A percentile compares a stretch with the other conserved stretches of the same genome.
Conservation (phyloP, 2,329 filamentous ascomycete species). For the Beauveria medogensis region DNA sequence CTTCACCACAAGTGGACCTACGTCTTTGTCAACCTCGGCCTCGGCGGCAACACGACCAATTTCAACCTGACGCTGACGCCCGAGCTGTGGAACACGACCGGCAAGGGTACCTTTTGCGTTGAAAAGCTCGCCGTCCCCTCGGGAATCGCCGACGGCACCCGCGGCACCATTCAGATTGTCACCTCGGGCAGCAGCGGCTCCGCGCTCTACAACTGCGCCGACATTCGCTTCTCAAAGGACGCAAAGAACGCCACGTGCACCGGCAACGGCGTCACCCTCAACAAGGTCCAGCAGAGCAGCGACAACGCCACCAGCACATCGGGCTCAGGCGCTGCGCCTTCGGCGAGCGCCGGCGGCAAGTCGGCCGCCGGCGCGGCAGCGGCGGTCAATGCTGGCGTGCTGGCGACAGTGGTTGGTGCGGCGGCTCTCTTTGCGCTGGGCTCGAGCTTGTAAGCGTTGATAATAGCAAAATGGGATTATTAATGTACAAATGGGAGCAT, state of each 20-base stretch:
- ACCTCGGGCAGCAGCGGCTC: constrained; percentile 49
- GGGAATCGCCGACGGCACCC: constrained; percentile 49
- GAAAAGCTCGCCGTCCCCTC: constrained; percentile 49
- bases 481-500: not conserved
- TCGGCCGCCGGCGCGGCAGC: not conserved
- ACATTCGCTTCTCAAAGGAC: constrained; percentile 56
- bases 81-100: constrained; percentile 50
- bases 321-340: not conserved
- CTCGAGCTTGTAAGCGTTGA: not conserved
- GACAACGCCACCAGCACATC: not conserved
- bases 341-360: constrained; percentile 9
- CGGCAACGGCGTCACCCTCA: constrained; percentile 34
- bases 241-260: constrained; percentile 37
- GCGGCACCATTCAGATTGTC: constrained; percentile 62
- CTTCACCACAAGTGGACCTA: constrained; percentile 46
- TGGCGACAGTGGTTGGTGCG: not conserved
- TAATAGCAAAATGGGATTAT: not conserved
- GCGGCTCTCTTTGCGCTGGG: not conserved
- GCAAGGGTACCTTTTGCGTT: constrained; percentile 57
- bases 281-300: constrained; percentile 19
- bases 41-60: constrained; percentile 44
- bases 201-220: constrained; percentile 68
- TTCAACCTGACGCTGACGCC: constrained; percentile 64
- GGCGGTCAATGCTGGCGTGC: not conserved
- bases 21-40: constrained; percentile 45